phyloP scores from a whole-genome alignment of 169 alveolate species.

The Eimeria sp. region DNA sequence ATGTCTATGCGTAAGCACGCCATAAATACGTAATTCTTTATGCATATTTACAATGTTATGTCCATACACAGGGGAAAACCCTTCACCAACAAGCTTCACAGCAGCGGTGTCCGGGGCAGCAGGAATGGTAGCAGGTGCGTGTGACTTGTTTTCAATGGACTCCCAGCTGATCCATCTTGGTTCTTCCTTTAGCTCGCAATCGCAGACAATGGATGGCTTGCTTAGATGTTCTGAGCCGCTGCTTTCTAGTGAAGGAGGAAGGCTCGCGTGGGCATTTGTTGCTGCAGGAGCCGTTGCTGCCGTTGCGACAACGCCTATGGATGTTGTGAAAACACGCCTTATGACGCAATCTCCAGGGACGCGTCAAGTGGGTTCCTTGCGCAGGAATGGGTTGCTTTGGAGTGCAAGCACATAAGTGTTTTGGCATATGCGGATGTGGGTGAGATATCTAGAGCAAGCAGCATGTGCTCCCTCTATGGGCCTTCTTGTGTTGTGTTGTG shows the following conservation, averaged over 20 bases:
- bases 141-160: neutral
- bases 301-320: constrained; percentile 90
- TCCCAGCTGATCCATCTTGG: neutral
- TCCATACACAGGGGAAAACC: constrained; percentile 16
- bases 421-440: no score
- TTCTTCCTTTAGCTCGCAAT: neutral
- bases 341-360: constrained; percentile 86
- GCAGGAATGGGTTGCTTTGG: neutral
- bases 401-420: no score
- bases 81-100: constrained; percentile 18
- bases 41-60: neutral
- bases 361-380: constrained; percentile 4
- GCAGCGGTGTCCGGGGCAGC: constrained; percentile 44
- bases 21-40: neutral
- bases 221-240: neutral
- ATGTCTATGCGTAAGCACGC: neutral
- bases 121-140: constrained; percentile 57
- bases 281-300: constrained; percentile 85
- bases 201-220: neutral
- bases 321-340: constrained; percentile 89
- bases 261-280: neutral
- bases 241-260: neutral
- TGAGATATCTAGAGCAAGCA: no score
- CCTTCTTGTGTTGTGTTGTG: neutral
- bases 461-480: neutral